A percentile compares a stretch with the other conserved stretches of the same genome.
These are phyloP conservation scores for Stagonosporopsis tanaceti DNA, from an alignment of 2,329 filamentous ascomycete species.

Conservation along the genomic window DNA sequence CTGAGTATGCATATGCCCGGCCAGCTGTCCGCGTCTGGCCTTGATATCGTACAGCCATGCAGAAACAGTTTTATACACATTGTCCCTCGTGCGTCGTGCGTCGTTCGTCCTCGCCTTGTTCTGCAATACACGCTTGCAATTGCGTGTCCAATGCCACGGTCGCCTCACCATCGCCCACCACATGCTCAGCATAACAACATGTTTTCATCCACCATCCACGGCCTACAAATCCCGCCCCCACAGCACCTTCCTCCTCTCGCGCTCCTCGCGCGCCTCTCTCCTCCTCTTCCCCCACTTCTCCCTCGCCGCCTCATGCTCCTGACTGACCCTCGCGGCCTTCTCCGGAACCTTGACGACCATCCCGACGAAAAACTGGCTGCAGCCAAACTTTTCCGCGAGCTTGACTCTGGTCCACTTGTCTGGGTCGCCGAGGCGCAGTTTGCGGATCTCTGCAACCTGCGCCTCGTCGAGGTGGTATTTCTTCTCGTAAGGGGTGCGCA, in stretches of 20 bases:
- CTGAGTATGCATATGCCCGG: constrained; percentile 18
- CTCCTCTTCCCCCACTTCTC: constrained; percentile 67
- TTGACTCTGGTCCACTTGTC: constrained; percentile 65
- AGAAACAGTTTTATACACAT: constrained; percentile 18
- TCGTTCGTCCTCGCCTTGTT: background rate
- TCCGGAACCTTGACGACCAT: constrained; percentile 61
- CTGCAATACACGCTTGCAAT: background rate
- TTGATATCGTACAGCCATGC: constrained; percentile 21
- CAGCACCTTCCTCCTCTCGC: constrained; percentile 64
- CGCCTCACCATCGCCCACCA: background rate
- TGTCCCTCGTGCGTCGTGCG: background rate
- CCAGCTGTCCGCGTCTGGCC: background rate
- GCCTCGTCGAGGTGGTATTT: constrained; percentile 67
- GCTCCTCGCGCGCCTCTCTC: constrained; percentile 67
- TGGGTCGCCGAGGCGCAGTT: constrained; percentile 63
- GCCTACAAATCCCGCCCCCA: constrained; percentile 67
- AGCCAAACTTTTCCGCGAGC: constrained; percentile 69
- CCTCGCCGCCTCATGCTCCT: constrained; percentile 63
- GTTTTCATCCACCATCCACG: background rate
- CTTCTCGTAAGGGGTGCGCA: constrained; percentile 62
- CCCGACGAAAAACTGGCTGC: constrained; percentile 68
- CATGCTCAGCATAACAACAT: background rate
- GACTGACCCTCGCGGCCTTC: constrained; percentile 53
- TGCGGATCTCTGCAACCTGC: constrained; percentile 67
- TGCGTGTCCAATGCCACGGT: background rate